A percentile compares a stretch with the other conserved stretches of the same genome.
phyloP scores from a whole-genome alignment of 306 rosid species.

The Rubus parviflorus region DNA sequence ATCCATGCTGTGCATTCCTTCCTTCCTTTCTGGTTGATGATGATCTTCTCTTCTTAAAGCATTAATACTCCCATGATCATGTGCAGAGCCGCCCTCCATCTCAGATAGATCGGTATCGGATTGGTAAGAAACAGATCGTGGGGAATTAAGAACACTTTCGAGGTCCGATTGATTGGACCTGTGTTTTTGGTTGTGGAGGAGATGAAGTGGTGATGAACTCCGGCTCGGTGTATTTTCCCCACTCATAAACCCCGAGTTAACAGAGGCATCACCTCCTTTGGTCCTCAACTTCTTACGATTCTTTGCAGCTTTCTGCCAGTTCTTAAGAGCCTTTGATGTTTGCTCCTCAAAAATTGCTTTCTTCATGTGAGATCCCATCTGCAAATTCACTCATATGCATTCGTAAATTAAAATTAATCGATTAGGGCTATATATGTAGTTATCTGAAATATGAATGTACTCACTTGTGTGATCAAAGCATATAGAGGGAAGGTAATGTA shows the following conservation, averaged over 20 bases:
- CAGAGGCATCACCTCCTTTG: slow-evolving; percentile 22
- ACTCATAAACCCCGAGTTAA: slow-evolving; percentile 36
- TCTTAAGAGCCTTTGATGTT: slow-evolving; percentile 62
- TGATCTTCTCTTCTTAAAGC: background rate
- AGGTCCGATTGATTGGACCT: slow-evolving; percentile 36
- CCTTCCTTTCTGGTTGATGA: background rate
- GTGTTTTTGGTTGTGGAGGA: slow-evolving; percentile 46
- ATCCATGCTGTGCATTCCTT: slow-evolving; percentile 30
- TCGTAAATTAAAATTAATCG: no score
- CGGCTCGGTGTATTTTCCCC: slow-evolving; percentile 63
- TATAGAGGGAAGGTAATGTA: slow-evolving; percentile 69
- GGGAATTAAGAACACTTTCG: slow-evolving; percentile 44
- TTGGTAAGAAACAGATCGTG: slow-evolving; percentile 42
- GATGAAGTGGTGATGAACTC: slow-evolving; percentile 54
- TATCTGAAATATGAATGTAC: background rate
- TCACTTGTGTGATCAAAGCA: slow-evolving; percentile 64
- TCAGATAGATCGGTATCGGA: slow-evolving; percentile 59
- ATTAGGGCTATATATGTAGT: background rate
- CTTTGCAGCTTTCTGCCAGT: slow-evolving; percentile 60
- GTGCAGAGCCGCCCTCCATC: slow-evolving; percentile 18
- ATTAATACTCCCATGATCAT: background rate
- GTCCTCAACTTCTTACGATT: slow-evolving; percentile 40
- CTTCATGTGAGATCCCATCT: slow-evolving; percentile 86
- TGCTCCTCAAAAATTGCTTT: slow-evolving; percentile 66
- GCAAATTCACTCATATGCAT: background rate